phyloP scores from a whole-genome alignment of 1,284 basidiomycete species.

The Vanrija pseudolonga region DNA sequence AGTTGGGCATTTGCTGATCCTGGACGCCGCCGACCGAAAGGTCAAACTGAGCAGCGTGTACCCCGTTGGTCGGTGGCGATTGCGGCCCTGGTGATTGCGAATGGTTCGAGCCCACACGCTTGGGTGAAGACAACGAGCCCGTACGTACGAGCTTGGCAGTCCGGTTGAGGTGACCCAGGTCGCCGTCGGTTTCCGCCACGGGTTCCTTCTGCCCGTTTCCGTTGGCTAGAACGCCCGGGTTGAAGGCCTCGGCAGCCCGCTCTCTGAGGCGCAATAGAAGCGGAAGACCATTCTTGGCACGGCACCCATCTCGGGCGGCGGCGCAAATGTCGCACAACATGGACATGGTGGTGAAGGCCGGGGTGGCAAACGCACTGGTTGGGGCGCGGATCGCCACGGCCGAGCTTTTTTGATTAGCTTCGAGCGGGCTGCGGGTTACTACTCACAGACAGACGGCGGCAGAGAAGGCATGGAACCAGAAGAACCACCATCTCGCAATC shows the following conservation, averaged over 20 bases:
- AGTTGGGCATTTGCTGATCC: not conserved
- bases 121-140: not conserved
- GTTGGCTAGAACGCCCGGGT: not conserved
- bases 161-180: conserved; percentile 36
- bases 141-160: conserved; percentile 29
- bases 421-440: not conserved
- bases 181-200: conserved; percentile 26
- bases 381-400: conserved; percentile 45
- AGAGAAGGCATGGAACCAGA: conserved; percentile 48
- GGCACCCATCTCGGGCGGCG: conserved; percentile 38
- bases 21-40: not conserved
- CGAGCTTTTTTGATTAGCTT: conserved; percentile 11
- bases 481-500: conserved; percentile 46
- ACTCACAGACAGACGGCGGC: conserved; percentile 47
- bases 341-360: conserved; percentile 37
- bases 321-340: conserved; percentile 41
- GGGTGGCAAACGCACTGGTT: conserved; percentile 38
- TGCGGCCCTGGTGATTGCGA: not conserved
- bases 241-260: conserved; percentile 31
- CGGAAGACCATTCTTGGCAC: conserved; percentile 41
- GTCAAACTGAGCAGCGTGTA: not conserved
- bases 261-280: conserved; percentile 35
- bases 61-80: not conserved
- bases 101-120: not conserved
- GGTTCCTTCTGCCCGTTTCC: not conserved